Evolutionary conservation across 768 basidiomycete genomes (phyloP).

Genomic region (Dacryopinax spathularia): DNA sequence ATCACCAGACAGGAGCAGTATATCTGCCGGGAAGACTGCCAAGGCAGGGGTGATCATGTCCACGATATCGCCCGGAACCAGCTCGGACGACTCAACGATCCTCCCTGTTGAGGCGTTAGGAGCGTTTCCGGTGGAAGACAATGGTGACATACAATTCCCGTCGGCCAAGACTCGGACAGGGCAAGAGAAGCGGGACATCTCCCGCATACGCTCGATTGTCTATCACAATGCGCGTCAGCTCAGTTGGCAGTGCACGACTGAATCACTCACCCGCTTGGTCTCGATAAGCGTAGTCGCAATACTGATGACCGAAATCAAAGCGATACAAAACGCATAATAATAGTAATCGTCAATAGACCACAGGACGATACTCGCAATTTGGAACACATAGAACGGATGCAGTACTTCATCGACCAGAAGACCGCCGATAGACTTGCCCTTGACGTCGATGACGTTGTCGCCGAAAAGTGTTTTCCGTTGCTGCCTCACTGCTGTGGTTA

Average conservation of each 20-base stretch:
- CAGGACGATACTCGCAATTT: slow-evolving; percentile 83
- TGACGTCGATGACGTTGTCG: slow-evolving; percentile 75
- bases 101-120: slow-evolving; percentile 35
- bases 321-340: slow-evolving; percentile 96
- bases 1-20: slow-evolving; percentile 86
- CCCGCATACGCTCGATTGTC: slow-evolving; percentile 87
- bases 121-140: not conserved
- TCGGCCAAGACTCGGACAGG: slow-evolving; percentile 54
- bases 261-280: slow-evolving; percentile 61
- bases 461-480: slow-evolving; percentile 71
- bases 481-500: slow-evolving; percentile 37
- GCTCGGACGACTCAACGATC: slow-evolving; percentile 52
- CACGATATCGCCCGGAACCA: slow-evolving; percentile 86
- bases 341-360: slow-evolving; percentile 95
- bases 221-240: slow-evolving; percentile 20
- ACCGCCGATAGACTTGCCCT: slow-evolving; percentile 62
- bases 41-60: slow-evolving; percentile 70
- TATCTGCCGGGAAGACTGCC: slow-evolving; percentile 69
- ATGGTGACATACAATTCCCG: slow-evolving; percentile 40
- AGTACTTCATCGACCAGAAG: slow-evolving; percentile 90
- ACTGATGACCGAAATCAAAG: slow-evolving; percentile 72
- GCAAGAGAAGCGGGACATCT: slow-evolving; percentile 88
- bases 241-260: not conserved
- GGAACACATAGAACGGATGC: slow-evolving; percentile 97
- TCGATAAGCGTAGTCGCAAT: slow-evolving; percentile 78